A percentile compares a stretch with the other conserved stretches of the same genome.
phyloP scores from a whole-genome alignment of 805 yeast genomes.

The Ogataea pilisensis region DNA sequence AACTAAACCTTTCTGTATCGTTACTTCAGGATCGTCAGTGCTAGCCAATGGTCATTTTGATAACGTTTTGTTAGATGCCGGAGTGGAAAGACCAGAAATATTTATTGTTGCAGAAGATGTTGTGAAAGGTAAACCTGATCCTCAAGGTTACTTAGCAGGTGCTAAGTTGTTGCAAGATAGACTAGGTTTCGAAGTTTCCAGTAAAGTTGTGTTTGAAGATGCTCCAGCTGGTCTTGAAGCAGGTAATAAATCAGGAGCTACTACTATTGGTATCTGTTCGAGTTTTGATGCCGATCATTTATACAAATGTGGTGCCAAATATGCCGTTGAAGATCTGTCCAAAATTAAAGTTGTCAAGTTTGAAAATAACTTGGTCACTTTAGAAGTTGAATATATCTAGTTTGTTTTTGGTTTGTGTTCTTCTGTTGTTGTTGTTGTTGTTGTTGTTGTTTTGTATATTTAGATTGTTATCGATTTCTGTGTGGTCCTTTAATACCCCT shows the following conservation, averaged over 20 bases:
- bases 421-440: too few relatives aligned
- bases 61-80: constrained; percentile 49
- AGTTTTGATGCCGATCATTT: constrained; percentile 69
- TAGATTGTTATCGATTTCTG: too few relatives aligned
- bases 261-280: constrained; percentile 78
- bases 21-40: constrained; percentile 75
- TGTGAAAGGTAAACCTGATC: constrained; percentile 78
- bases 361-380: constrained; percentile 37
- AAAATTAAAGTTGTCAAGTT: constrained; percentile 57
- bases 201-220: constrained; percentile 74
- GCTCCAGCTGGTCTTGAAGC: constrained; percentile 87
- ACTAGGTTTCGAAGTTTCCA: constrained; percentile 21
- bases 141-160: constrained; percentile 73
- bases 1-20: constrained; percentile 74
- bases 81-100: constrained; percentile 51
- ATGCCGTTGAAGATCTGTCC: constrained; percentile 70
- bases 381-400: constrained; percentile 34
- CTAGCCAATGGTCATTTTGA: constrained; percentile 79
- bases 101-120: constrained; percentile 84
- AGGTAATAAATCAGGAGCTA: constrained; percentile 80
- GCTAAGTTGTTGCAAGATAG: constrained; percentile 40
- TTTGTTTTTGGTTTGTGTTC: neutral
- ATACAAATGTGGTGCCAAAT: constrained; percentile 73
- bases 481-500: too few relatives aligned
- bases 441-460: neutral